Percentiles rank a stretch among this genome's conserved stretches.
phyloP scores from a whole-genome alignment of 2,329 filamentous ascomycete species.

The Calonectria pauciramosa region DNA sequence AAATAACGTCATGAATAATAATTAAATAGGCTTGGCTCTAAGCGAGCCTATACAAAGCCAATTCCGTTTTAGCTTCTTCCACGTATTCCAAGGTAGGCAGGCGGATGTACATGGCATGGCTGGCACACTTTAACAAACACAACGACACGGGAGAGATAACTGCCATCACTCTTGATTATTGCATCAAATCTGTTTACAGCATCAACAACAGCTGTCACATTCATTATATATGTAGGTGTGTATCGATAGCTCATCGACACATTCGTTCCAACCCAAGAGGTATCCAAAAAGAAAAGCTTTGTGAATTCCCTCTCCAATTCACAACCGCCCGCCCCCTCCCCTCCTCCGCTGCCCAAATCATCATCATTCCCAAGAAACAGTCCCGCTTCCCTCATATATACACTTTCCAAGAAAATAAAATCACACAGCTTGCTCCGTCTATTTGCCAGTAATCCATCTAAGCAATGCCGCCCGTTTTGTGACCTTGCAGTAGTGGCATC shows the following conservation, averaged over 20 bases:
- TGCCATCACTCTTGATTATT: not conserved
- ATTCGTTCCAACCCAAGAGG: constrained; percentile 11
- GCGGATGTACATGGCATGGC: not conserved
- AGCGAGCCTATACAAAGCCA: not conserved
- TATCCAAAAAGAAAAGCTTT: constrained; percentile 6
- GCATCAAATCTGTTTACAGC: not conserved
- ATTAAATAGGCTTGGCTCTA: not conserved
- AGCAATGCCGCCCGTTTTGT: constrained; percentile 29
- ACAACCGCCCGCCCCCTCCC: not conserved
- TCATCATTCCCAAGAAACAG: constrained; percentile 29
- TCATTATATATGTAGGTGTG: constrained; percentile 26
- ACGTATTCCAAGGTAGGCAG: not conserved
- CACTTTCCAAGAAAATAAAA: constrained; percentile 23
- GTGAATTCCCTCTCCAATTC: constrained; percentile 11
- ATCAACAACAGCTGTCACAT: constrained; percentile 15
- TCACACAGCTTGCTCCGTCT: constrained; percentile 29
- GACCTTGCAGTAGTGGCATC: constrained; percentile 21
- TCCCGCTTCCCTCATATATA: constrained; percentile 27
- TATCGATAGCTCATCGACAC: constrained; percentile 19
- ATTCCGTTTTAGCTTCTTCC: not conserved
- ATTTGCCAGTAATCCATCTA: constrained; percentile 30
- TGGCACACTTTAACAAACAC: too few relatives aligned
- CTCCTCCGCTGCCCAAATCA: constrained; percentile 8
- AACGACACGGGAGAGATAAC: too few relatives aligned
- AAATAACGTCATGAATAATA: not conserved